Conservation (phyloP, 2,329 filamentous ascomycete genomes). For the Fusarium sp. region DNA sequence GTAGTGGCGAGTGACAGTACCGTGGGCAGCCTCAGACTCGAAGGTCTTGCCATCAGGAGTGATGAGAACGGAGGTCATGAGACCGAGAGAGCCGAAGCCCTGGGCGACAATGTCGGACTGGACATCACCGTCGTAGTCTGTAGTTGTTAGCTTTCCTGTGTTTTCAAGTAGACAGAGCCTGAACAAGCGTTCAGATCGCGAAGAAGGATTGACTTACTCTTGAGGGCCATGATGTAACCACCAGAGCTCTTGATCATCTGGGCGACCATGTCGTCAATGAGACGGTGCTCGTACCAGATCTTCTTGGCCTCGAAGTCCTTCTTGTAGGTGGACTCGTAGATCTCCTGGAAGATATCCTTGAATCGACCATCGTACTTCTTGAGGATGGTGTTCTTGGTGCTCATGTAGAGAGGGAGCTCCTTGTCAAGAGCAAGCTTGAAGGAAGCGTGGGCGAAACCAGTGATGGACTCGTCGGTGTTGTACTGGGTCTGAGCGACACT, state of each 20-base stretch:
- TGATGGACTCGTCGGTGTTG: conserved; percentile 97
- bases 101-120: conserved; percentile 99
- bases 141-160: conserved; percentile 25
- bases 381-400: conserved; percentile 99
- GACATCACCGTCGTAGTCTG: conserved; percentile 98
- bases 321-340: conserved; percentile 91
- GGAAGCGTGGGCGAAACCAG: conserved; percentile 92
- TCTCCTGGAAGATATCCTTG: conserved; percentile 99
- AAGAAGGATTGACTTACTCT: conserved; percentile 73
- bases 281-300: conserved; percentile 99
- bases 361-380: conserved; percentile 99
- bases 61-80: conserved; percentile 98
- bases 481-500: conserved; percentile 96
- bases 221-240: conserved; percentile 96
- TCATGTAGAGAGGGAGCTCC: conserved; percentile 96
- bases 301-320: conserved; percentile 88
- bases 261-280: conserved; percentile 99
- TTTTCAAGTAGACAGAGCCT: neutral
- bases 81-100: conserved; percentile 95
- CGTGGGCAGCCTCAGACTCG: conserved; percentile 97
- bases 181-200: conserved; percentile 19
- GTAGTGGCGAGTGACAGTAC: conserved; percentile 96
- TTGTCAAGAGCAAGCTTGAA: conserved; percentile 96
- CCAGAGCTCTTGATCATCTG: conserved; percentile 99
- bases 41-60: conserved; percentile 97